Percentiles rank a stretch among this genome's conserved stretches.
Conservation (phyloP, 2,329 filamentous ascomycete genomes). For the Lecanicillium sp. region DNA sequence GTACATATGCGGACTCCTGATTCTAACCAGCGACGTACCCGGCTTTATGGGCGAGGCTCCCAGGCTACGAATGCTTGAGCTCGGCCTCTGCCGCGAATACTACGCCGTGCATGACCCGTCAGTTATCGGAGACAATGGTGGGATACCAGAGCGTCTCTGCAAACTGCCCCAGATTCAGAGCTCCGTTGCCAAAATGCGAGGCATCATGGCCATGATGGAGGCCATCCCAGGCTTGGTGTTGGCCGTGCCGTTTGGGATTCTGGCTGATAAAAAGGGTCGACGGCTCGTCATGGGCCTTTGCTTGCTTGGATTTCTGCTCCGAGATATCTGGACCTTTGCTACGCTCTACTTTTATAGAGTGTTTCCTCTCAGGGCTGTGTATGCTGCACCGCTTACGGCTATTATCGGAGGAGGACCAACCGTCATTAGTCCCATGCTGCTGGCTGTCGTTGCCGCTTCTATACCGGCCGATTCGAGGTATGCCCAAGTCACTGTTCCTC, state of each 20-base stretch:
- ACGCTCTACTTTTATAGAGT: not conserved
- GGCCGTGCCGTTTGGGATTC: constrained; percentile 1
- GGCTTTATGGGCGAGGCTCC: constrained; percentile 1
- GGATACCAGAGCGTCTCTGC: constrained; percentile 2
- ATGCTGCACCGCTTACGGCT: not conserved
- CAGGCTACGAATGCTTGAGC: constrained; percentile 3
- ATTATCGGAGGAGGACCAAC: constrained; percentile 3
- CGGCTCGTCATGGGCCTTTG: not conserved
- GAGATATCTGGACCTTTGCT: not conserved
- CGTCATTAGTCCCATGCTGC: constrained; percentile 1
- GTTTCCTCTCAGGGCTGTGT: not conserved
- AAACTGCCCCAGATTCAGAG: not conserved
- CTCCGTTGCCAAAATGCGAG: not conserved
- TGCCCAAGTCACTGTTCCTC: not conserved
- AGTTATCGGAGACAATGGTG: not conserved
- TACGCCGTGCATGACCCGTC: not conserved
- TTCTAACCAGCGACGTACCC: not conserved
- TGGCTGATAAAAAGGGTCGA: constrained; percentile 1
- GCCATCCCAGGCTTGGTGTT: constrained; percentile 1
- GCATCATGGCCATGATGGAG: not conserved
- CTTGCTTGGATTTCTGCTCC: not conserved
- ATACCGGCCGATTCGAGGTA: not conserved
- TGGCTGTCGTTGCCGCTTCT: constrained; percentile 2
- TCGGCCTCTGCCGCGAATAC: not conserved
- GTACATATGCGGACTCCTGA: not conserved